A percentile compares a stretch with the other conserved stretches of the same genome.
Evolutionary conservation across 192 early-diverging fungal genomes (phyloP).

Genomic region (Fimicolochytrium jonesii): DNA sequence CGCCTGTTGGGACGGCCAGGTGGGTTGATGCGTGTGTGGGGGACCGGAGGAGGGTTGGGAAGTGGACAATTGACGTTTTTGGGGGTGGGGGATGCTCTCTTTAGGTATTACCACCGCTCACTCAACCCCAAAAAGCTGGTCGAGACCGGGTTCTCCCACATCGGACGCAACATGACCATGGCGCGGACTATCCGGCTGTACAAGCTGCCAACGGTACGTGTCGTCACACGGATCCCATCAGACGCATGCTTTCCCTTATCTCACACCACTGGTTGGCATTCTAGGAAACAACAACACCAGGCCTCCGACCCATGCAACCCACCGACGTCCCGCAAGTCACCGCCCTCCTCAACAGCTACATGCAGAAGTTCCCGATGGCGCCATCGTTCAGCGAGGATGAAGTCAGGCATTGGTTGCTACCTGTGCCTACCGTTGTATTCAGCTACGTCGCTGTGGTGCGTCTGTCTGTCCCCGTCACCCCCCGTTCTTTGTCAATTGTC

Average conservation of each 20-base stretch:
- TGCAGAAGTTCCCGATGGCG: constrained; percentile 58
- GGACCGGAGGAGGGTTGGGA: neutral
- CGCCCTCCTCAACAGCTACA: constrained; percentile 70
- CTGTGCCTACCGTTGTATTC: constrained; percentile 80
- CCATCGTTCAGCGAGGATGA: constrained; percentile 81
- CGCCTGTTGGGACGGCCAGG: constrained; percentile 71
- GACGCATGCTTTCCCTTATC: too few relatives aligned
- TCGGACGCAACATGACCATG: constrained; percentile 68
- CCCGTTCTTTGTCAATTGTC: too few relatives aligned
- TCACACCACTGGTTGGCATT: too few relatives aligned
- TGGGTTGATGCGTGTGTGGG: constrained; percentile 47
- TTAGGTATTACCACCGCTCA: constrained; percentile 88
- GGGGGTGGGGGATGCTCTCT: neutral
- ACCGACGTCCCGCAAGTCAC: constrained; percentile 73
- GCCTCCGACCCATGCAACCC: constrained; percentile 74
- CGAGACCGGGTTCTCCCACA: constrained; percentile 86
- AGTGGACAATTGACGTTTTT: neutral
- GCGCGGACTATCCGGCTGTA: constrained; percentile 65
- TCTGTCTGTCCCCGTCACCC: too few relatives aligned
- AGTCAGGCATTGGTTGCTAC: constrained; percentile 86
- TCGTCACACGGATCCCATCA: neutral
- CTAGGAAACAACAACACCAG: too few relatives aligned
- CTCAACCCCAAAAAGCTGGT: constrained; percentile 93
- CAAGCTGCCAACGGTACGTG: constrained; percentile 56
- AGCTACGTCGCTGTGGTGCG: constrained; percentile 87